These are phyloP conservation scores for Taphrina wiesneri DNA, from an alignment of 1,139 yeast species.

Conservation along the genomic window DNA sequence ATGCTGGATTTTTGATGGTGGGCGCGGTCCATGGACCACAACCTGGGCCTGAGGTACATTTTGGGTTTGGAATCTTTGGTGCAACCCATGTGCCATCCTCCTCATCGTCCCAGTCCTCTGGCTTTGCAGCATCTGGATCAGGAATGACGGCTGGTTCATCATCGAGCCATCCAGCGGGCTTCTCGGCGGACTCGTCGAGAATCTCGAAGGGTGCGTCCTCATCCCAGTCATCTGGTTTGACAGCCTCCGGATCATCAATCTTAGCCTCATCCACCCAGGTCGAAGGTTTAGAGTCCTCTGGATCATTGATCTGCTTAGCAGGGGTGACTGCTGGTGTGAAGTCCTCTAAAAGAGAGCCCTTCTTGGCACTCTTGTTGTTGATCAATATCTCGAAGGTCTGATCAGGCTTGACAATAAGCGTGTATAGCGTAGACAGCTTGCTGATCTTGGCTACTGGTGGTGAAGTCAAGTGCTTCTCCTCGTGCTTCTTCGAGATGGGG, in stretches of 20 bases:
- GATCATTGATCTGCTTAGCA: constrained; percentile 63
- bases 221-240: constrained; percentile 82
- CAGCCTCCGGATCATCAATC: constrained; percentile 66
- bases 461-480: constrained; percentile 66
- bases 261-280: constrained; percentile 73
- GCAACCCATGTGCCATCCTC: constrained; percentile 84
- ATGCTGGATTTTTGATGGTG: constrained; percentile 63
- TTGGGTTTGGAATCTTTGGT: constrained; percentile 69
- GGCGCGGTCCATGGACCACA: constrained; percentile 79
- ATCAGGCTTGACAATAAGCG: constrained; percentile 64
- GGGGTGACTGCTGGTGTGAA: constrained; percentile 68
- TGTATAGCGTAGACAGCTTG: constrained; percentile 64
- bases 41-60: constrained; percentile 61
- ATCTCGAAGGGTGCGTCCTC: constrained; percentile 62
- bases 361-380: constrained; percentile 70
- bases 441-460: constrained; percentile 68
- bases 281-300: constrained; percentile 63
- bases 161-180: constrained; percentile 82
- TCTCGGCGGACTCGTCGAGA: constrained; percentile 63
- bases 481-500: constrained; percentile 58
- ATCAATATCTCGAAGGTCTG: constrained; percentile 76
- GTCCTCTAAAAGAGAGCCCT: constrained; percentile 64
- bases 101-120: constrained; percentile 81
- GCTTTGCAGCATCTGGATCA: constrained; percentile 66
- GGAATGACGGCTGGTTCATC: constrained; percentile 57